Base-by-base conservation (phyloP, 768 basidiomycete genomes). In the Macrolepiota fuliginosa region DNA sequence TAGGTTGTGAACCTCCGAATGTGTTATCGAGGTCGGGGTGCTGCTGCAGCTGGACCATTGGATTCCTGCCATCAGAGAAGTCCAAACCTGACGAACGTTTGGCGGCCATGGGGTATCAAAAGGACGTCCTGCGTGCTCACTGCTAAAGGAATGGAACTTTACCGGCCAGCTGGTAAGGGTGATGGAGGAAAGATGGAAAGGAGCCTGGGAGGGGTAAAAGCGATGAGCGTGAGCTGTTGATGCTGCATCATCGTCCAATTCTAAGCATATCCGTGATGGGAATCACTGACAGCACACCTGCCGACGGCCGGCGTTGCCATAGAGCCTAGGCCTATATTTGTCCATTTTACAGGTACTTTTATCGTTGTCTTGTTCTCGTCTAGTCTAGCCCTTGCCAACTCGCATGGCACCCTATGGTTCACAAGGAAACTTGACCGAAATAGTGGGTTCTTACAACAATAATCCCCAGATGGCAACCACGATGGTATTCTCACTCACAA, bases 51-150 rank as follows among this genome's bases (percentile, higher is more conserved):
- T 79, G 74, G 63, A 69, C 68, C 36, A 71, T 71, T 15, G 70
- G 67, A 29, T 62, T 65, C 62, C 73, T 78, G 71, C 74, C 73
- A 67, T 90, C 89, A 35, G 84, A 83, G 70, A 89, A 90, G 74
- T 91, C 90, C 69, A 88, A 82, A 63, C 81, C 84, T 37, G 88
- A 89, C 15, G 78, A 82, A 39, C 82, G 83, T 64, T 80, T 83
- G 46, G 70, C 63, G 57, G 70, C 52, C 74, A 76, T 76, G 61
- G 62, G 51, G 39, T 47, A 27, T 56, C 42, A 32, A 63, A 59
- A 67, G 56, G 70, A 79, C 77, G 76, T 62, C 76, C 77, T 75
- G 78, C 77, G 77, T 68, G 68, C 68, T 65, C 70, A 71, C 65
- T 32, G 29, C 29, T 62, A 74, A 76, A 72, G 60, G 65, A 70